Conservation (phyloP, 2,329 filamentous ascomycete genomes). For the Pseudomassariella vexata region DNA sequence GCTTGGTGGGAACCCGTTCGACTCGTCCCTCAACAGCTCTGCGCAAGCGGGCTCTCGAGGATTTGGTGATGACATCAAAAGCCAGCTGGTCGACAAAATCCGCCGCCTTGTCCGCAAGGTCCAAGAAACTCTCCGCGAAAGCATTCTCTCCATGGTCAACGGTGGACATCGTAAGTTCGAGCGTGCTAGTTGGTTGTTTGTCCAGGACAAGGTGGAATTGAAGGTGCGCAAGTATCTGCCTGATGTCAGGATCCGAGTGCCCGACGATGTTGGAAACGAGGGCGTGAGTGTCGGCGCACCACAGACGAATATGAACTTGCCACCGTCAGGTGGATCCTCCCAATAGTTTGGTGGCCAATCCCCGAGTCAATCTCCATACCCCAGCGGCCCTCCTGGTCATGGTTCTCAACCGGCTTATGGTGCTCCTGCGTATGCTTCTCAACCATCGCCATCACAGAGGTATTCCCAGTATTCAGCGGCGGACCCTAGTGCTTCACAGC, state of each 20-base stretch:
- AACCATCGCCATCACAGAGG: no score
- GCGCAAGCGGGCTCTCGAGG: constrained; percentile 27
- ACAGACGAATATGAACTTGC: no score
- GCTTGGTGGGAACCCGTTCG: constrained; percentile 40
- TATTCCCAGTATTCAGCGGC: no score
- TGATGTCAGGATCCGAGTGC: constrained; percentile 37
- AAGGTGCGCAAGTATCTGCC: constrained; percentile 41
- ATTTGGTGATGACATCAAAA: constrained; percentile 36
- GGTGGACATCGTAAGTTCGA: constrained; percentile 42
- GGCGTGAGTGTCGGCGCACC: constrained; percentile 36
- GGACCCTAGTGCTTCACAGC: no score
- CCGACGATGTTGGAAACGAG: constrained; percentile 41
- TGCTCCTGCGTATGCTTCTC: no score
- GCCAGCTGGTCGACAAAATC: constrained; percentile 37
- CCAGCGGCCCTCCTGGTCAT: no score
- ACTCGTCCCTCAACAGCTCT: constrained; percentile 34
- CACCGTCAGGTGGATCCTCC: no score
- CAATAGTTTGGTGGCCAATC: no score
- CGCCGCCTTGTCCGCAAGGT: constrained; percentile 37
- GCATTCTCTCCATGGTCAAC: constrained; percentile 38
- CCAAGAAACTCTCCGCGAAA: constrained; percentile 37
- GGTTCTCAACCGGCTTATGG: no score
- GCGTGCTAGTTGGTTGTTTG: constrained; percentile 38
- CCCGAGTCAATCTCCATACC: no score
- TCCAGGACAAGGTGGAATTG: constrained; percentile 37